phyloP scores from a whole-genome alignment of 2,329 filamentous ascomycete genomes.

The Fusarium sp. region DNA sequence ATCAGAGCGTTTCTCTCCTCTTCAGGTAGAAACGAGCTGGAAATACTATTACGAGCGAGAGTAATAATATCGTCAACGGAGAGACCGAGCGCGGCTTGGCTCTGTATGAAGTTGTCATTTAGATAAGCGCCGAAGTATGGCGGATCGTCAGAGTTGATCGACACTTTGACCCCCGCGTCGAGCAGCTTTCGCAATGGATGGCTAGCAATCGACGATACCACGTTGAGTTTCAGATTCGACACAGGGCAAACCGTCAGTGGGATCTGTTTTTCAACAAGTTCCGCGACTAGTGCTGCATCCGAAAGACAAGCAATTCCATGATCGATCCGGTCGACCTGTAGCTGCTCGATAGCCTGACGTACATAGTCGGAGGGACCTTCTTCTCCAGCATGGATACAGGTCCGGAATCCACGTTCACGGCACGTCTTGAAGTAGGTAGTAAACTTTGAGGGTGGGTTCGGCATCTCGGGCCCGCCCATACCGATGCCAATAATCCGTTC shows the following conservation, averaged over 20 bases:
- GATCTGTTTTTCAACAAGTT: not conserved
- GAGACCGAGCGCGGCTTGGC: not conserved
- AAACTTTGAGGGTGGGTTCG: not conserved
- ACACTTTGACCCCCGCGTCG: not conserved
- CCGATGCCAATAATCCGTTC: not conserved
- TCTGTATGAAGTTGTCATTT: not conserved
- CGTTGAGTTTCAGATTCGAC: not conserved
- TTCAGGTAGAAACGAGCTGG: not conserved
- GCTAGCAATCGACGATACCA: not conserved
- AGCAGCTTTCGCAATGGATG: not conserved
- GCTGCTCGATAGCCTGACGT: not conserved
- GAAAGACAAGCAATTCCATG: not conserved
- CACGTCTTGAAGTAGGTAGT: not conserved
- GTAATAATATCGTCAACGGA: not conserved
- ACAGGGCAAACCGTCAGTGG: not conserved
- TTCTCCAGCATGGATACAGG: not conserved
- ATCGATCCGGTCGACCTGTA: not conserved
- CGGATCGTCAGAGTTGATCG: not conserved
- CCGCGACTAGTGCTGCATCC: not conserved
- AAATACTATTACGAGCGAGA: not conserved
- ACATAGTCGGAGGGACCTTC: not conserved
- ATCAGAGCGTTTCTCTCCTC: not conserved
- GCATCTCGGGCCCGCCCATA: not conserved
- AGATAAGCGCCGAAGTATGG: not conserved
- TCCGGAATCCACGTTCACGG: not conserved